Evolutionary conservation across 345 rosid genomes (phyloP), one percentile per base, ranked within the genome.

Genomic region (Moricandia moricandioides): DNA sequence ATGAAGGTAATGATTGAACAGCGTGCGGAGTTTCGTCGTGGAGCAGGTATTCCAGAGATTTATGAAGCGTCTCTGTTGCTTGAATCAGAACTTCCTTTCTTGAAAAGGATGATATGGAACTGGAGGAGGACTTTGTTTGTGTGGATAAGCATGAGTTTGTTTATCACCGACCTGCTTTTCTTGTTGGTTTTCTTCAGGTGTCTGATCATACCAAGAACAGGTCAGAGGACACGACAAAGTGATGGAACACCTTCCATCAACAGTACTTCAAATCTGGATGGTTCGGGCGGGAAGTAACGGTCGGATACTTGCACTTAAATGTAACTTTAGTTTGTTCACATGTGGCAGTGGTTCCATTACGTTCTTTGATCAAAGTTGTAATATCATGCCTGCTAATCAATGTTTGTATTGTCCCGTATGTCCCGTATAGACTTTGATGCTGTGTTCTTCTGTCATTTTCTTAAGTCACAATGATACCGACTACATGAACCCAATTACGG

Each of bases 31-130:
- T 87, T 73, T 67, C 79, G 17, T 40, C 81, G 82, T 12, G 91
- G 85, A 67, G 93, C 84, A 51, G 96, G 98, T 62, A 77, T 94
- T 56, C 98, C 96, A 24, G 95, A 91, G 84, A 77, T 91, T 62
- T 86, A 90, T 10, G 88, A 83, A n/a, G 89, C 95, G 3, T 86
- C 86, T 8, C 59, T 91, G 49, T 60, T 71, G 33, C 85, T 91
- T 7, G 80, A 86, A 57, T 86, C 97, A 0, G 82, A 85, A 47
- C 89, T 87, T 67, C 86, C 92, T 51, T 73, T 90, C 5, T 73
- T 87, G 2, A 85, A 60, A 76, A 86, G 88, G 83, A 56, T 88
- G n/a, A 67, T 91, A 67, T 91, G 92, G 97, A 75, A 63, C 45
- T 88, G 97, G 96, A 86, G 73, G 86, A 91, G 60, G 67, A 90